phyloP scores from a whole-genome alignment of 2,329 filamentous ascomycete species.

The Periconia macrospinosa region DNA sequence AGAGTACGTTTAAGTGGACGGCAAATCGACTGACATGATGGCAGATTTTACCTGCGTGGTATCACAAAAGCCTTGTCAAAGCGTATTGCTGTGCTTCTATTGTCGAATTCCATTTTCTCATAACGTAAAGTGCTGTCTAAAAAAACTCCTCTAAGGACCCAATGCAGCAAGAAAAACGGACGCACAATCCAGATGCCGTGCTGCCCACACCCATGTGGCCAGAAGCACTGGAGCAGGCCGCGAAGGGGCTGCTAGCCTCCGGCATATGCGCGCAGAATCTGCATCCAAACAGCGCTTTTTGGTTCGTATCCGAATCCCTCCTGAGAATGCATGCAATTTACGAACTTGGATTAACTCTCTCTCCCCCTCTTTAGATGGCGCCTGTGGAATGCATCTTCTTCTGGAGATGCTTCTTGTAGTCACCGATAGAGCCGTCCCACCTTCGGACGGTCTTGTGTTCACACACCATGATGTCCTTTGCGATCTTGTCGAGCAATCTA shows the following conservation, averaged over 20 bases:
- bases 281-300: constrained; percentile 35
- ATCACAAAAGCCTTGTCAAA: background rate
- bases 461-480: constrained; percentile 99
- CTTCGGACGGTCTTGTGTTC: constrained; percentile 92
- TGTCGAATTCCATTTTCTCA: background rate
- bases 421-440: constrained; percentile 87
- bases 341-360: constrained; percentile 10
- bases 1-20: too few species aligned
- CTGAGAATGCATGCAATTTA: constrained; percentile 30
- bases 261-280: constrained; percentile 34
- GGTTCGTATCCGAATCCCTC: constrained; percentile 23
- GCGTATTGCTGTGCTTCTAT: background rate
- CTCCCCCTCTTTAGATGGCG: constrained; percentile 65
- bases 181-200: constrained; percentile 37
- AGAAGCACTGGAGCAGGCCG: constrained; percentile 36
- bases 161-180: constrained; percentile 36
- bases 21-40: too few species aligned
- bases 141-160: constrained; percentile 41
- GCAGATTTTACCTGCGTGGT: background rate
- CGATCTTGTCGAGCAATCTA: constrained; percentile 97
- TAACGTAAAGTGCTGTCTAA: constrained; percentile 29
- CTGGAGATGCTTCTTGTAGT: constrained; percentile 97
- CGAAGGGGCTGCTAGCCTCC: constrained; percentile 36
- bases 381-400: constrained; percentile 97
- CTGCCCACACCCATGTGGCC: constrained; percentile 19